Evolutionary conservation across 2,329 filamentous ascomycete genomes (phyloP).

Genomic region (Aspergillus novofumigatus): DNA sequence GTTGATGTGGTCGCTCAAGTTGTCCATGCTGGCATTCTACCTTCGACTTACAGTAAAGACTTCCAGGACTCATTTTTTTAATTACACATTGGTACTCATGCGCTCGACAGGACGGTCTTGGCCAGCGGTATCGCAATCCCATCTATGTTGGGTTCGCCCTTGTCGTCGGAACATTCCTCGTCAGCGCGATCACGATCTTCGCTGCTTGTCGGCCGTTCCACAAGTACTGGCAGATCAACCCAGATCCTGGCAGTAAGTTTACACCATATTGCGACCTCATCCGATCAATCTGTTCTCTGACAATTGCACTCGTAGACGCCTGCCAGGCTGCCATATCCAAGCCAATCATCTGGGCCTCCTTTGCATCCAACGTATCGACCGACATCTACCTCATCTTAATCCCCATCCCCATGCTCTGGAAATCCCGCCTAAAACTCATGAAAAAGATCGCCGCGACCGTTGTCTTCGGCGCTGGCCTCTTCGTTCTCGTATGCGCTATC

Average conservation of each 20-base stretch:
- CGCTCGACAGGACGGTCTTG: constrained; percentile 19
- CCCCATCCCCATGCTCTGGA: constrained; percentile 53
- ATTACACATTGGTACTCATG: neutral
- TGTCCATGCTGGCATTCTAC: constrained; percentile 53
- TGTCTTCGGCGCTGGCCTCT: constrained; percentile 50
- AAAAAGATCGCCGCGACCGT: constrained; percentile 50
- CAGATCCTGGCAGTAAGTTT: constrained; percentile 51
- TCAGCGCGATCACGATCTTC: constrained; percentile 46
- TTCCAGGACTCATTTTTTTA: neutral
- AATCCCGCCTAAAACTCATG: constrained; percentile 42
- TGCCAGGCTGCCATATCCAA: constrained; percentile 48
- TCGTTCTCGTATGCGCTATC: constrained; percentile 50
- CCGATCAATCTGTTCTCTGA: constrained; percentile 2
- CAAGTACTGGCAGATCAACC: constrained; percentile 55
- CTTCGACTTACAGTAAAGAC: constrained; percentile 43
- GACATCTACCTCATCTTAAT: constrained; percentile 57
- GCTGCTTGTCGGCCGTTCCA: constrained; percentile 49
- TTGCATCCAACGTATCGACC: constrained; percentile 50
- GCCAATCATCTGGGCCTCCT: constrained; percentile 45
- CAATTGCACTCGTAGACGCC: constrained; percentile 25
- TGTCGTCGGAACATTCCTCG: constrained; percentile 44
- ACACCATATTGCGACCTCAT: neutral
- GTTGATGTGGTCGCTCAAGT: constrained; percentile 49
- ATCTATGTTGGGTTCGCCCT: constrained; percentile 49
- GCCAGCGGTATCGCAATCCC: constrained; percentile 27